phyloP scores from a whole-genome alignment of 352 stramenopile genomes.

The Pythium oligandrum region DNA sequence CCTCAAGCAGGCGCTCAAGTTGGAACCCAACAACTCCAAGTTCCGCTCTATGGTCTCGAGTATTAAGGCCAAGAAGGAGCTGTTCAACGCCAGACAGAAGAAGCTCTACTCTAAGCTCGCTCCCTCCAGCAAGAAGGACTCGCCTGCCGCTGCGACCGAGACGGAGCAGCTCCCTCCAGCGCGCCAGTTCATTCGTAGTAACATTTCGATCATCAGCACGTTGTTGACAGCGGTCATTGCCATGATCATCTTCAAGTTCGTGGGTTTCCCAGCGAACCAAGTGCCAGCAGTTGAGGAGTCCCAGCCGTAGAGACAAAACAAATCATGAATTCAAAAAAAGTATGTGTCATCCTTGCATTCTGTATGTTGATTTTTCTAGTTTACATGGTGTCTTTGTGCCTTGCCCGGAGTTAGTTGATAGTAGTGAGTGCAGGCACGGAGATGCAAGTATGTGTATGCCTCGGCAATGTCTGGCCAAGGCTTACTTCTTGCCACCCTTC shows the following conservation, averaged over 20 bases:
- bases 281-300: too few relatives aligned
- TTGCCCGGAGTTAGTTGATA: too few relatives aligned
- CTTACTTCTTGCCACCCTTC: constrained; percentile 19
- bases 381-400: too few relatives aligned
- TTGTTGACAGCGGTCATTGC: constrained; percentile 44
- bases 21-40: constrained; percentile 66
- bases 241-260: constrained; percentile 54
- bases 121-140: constrained; percentile 13
- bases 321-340: too few relatives aligned
- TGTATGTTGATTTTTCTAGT: too few relatives aligned
- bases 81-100: constrained; percentile 46
- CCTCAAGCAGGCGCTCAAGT: constrained; percentile 51
- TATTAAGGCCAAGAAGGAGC: constrained; percentile 69
- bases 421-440: too few relatives aligned
- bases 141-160: background rate
- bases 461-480: too few relatives aligned
- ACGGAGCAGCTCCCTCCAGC: constrained; percentile 9
- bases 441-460: too few relatives aligned
- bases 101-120: constrained; percentile 70
- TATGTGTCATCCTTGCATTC: too few relatives aligned
- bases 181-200: constrained; percentile 27
- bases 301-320: too few relatives aligned
- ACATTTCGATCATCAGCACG: constrained; percentile 35
- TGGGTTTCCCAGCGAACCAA: too few relatives aligned
- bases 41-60: constrained; percentile 55